Base-by-base conservation (phyloP, 495 filamentous ascomycete species). In the Xylaria palmicola region DNA sequence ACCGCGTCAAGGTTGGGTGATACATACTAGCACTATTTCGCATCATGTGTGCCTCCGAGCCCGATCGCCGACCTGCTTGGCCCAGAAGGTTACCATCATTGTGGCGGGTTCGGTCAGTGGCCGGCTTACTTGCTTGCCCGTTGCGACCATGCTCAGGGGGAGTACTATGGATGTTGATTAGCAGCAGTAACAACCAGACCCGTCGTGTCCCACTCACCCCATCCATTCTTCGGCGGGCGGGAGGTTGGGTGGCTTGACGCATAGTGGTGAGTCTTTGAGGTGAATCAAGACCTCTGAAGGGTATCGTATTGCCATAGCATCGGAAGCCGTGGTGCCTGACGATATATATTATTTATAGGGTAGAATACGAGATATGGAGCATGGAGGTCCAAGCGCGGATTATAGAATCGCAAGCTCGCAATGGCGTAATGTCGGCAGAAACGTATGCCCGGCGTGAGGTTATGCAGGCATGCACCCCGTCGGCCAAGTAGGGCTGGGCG, bases 201-300 rank as follows among this genome's bases (percentile, higher is more conserved):
- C 37, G 9, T 7, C 43, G 41, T 20, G 41, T 40, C 1, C 17
- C 50, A 74, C 87, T 71, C 83, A 96, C 92, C 93, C 93, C 91
- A 98, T 97, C 94, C 94, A 99, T 81, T 98, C 92, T 79, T 96
- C 92, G 59, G 90, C 85, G 24, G 92, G 88, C 26, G 94, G 94
- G 41, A 99, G 83, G 51, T 80, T 81, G 48, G 85, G 74, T 34
- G 94, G 94, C 68, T 93, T 96, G 59, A 83, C 75, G 66, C 92
- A 91, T 65, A 97, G 83, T 49, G 92, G 93, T 55, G 94, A 99
- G 44, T 87, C 74, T 72, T 87, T 86, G 63, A 99, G 82, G 70
- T 74, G 76, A 63, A 90, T 77, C 62, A 98, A 84, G 79, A 93
- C 86, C 50, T 93, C 88, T 71, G 84, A 81, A 57, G 87, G 83